These are phyloP conservation scores for Nidula niveotomentosa DNA, from an alignment of 1,284 basidiomycete genomes.

Conservation along the genomic window DNA sequence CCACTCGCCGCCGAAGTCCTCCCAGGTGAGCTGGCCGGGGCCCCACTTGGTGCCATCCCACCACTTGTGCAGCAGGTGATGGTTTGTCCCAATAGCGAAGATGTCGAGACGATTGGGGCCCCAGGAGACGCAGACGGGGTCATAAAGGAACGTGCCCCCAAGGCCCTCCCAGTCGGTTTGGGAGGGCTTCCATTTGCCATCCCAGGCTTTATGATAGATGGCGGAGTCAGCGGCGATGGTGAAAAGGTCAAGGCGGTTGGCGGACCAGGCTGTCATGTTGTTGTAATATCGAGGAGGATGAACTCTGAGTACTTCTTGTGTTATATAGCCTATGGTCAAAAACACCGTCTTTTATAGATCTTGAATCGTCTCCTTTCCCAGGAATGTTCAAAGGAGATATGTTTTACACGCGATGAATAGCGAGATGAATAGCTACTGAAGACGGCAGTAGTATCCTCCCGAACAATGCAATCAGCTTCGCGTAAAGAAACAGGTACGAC, in stretches of 20 bases:
- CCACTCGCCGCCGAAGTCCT: slow-evolving; percentile 2
- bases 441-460: too few relatives aligned
- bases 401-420: too few relatives aligned
- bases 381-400: too few relatives aligned
- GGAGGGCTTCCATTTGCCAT: slow-evolving; percentile 2
- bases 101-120: slow-evolving; percentile 3
- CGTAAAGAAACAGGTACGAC: too few relatives aligned
- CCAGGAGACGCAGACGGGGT: slow-evolving; percentile 1
- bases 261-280: slow-evolving; percentile 6
- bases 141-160: slow-evolving; percentile 5
- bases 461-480: too few relatives aligned
- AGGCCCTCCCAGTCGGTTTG: slow-evolving; percentile 3
- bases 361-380: too few relatives aligned
- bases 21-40: slow-evolving; percentile 2
- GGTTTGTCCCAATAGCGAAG: slow-evolving; percentile 7
- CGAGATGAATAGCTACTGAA: too few relatives aligned
- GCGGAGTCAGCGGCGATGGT: slow-evolving; percentile 5
- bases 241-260: slow-evolving; percentile 11
- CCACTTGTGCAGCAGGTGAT: slow-evolving; percentile 2
- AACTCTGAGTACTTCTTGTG: too few relatives aligned
- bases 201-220: slow-evolving; percentile 9
- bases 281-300: background rate
- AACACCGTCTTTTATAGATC: too few relatives aligned
- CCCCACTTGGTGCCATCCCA: slow-evolving; percentile 6
- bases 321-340: too few relatives aligned